phyloP scores from a whole-genome alignment of 257 asterid species.

The Rhazya stricta region DNA sequence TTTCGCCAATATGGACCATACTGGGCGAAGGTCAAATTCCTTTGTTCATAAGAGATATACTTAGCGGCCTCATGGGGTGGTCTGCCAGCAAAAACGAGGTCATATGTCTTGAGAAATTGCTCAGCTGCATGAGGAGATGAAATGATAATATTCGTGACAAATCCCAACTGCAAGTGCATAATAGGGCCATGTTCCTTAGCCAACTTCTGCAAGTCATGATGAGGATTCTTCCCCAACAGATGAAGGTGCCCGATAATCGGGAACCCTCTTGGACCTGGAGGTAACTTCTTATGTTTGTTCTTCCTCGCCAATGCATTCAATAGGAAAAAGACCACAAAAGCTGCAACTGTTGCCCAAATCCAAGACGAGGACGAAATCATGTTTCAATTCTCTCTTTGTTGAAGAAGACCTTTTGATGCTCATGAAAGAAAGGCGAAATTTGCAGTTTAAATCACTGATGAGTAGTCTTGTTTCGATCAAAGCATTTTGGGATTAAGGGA shows the following conservation, averaged over 20 bases:
- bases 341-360: background rate
- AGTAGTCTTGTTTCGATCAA: background rate
- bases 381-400: background rate
- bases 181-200: background rate
- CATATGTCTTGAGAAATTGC: conserved; percentile 19
- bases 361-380: background rate
- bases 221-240: background rate
- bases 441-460: background rate
- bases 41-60: background rate
- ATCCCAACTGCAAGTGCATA: background rate
- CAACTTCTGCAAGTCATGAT: background rate
- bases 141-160: background rate
- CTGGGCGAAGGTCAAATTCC: background rate
- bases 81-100: conserved; percentile 13
- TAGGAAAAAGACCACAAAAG: background rate
- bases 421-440: background rate
- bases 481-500: background rate
- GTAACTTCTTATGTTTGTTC: background rate
- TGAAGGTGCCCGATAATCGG: background rate
- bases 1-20: conserved; percentile 19
- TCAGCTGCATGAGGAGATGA: conserved; percentile 13
- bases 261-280: background rate
- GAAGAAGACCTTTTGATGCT: background rate
- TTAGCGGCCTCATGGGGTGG: conserved; percentile 7
- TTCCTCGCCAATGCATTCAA: background rate